phyloP scores from a whole-genome alignment of 345 rosid species.

The Reutealis trisperma region DNA sequence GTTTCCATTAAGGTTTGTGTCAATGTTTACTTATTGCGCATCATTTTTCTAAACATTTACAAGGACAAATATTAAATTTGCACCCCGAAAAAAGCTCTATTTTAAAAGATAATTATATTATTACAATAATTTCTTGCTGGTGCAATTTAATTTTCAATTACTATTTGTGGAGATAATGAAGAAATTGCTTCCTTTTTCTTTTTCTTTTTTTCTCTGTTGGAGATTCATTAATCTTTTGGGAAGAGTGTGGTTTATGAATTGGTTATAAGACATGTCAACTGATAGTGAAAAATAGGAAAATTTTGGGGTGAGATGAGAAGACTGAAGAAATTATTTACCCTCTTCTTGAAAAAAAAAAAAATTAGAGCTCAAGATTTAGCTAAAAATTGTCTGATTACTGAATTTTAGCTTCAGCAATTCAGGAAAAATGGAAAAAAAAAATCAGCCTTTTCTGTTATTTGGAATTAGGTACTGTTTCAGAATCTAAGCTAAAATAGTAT shows the following conservation, averaged over 20 bases:
- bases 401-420: background rate
- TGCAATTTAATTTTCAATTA: no score
- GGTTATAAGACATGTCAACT: background rate
- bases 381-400: background rate
- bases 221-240: background rate
- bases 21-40: background rate
- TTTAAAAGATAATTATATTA: no score
- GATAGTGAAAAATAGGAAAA: background rate
- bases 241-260: background rate
- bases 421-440: background rate
- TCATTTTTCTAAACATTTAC: background rate
- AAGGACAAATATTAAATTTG: no score
- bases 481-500: background rate
- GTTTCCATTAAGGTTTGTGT: constrained; percentile 46
- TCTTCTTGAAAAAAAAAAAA: background rate
- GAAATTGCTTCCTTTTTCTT: background rate
- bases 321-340: background rate
- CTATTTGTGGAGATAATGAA: background rate
- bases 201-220: background rate
- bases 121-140: background rate
- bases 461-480: background rate
- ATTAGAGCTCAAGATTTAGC: background rate
- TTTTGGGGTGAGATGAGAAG: background rate
- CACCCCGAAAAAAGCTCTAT: background rate
- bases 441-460: background rate